Evolutionary conservation across 31 red algal genomes (phyloP).

Genomic region (Bonnemaisonia californica): DNA sequence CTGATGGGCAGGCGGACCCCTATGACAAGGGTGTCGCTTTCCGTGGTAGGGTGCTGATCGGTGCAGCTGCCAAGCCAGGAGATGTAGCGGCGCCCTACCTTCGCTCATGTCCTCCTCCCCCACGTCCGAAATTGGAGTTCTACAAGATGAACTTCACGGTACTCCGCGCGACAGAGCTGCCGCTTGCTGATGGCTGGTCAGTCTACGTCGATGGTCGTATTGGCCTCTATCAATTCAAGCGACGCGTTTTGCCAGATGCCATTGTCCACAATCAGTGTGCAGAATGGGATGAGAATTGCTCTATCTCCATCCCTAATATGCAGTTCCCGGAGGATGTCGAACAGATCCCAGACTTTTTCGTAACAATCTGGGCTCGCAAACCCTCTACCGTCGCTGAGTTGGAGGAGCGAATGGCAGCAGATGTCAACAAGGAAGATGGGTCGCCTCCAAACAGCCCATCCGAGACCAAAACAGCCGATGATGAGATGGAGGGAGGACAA

Average conservation of each 20-base stretch:
- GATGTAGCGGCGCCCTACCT: constrained; percentile 56
- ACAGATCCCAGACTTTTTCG: constrained; percentile 88
- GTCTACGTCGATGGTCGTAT: constrained; percentile 67
- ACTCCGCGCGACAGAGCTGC: constrained; percentile 79
- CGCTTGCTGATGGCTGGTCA: constrained; percentile 69
- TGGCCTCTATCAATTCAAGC: constrained; percentile 68
- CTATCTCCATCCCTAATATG: constrained; percentile 76
- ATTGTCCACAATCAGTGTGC: constrained; percentile 65
- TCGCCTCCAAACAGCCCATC: background rate
- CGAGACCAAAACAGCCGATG: background rate
- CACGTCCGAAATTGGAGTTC: constrained; percentile 78
- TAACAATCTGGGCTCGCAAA: constrained; percentile 72
- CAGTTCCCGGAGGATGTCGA: constrained; percentile 90
- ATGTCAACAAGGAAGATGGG: background rate
- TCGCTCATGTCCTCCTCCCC: constrained; percentile 72
- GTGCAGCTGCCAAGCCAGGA: constrained; percentile 78
- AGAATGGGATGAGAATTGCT: constrained; percentile 70
- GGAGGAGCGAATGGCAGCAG: constrained; percentile 64
- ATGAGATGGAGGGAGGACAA: background rate
- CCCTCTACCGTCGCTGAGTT: constrained; percentile 67
- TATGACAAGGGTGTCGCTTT: constrained; percentile 85
- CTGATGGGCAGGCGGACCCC: constrained; percentile 60
- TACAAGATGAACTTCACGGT: constrained; percentile 74
- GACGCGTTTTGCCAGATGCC: constrained; percentile 54
- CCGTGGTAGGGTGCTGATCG: constrained; percentile 78